phyloP scores from a whole-genome alignment of 23 red algal genomes.

The Rhodosorus marinus region DNA sequence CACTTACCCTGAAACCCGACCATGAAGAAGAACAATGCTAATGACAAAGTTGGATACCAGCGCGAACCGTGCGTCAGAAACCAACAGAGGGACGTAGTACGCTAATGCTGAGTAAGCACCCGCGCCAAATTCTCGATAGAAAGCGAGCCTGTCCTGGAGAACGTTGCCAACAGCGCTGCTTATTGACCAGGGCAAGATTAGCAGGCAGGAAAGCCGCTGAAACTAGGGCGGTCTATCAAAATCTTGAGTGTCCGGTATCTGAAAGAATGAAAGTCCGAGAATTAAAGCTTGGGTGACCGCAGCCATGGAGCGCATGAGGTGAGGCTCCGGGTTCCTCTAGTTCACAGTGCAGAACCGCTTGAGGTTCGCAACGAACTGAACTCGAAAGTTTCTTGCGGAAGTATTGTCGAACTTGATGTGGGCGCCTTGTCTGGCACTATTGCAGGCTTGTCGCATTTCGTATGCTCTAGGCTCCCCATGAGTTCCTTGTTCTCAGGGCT shows the following conservation, averaged over 20 bases:
- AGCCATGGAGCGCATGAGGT: constrained; percentile 6
- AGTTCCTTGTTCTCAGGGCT: background rate
- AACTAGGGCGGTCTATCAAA: constrained; percentile 13
- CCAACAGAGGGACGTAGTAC: too few species aligned
- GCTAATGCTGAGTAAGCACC: too few species aligned
- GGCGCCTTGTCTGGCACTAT: background rate
- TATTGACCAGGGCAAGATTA: constrained; percentile 18
- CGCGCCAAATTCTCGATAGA: constrained; percentile 73
- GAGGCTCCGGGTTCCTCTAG: background rate
- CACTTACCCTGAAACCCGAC: too few species aligned
- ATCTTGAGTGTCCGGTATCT: constrained; percentile 32
- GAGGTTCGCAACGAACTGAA: constrained; percentile 60
- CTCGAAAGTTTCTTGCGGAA: constrained; percentile 9
- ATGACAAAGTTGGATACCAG: too few species aligned
- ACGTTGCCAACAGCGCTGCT: constrained; percentile 52
- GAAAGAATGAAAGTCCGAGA: constrained; percentile 23
- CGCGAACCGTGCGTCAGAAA: too few species aligned
- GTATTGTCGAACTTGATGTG: constrained; percentile 5
- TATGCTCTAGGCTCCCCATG: constrained; percentile 2
- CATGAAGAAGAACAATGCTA: too few species aligned
- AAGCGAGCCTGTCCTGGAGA: constrained; percentile 39
- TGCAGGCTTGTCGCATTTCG: constrained; percentile 1
- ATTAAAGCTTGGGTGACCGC: constrained; percentile 35
- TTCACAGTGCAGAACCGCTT: constrained; percentile 35
- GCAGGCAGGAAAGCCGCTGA: constrained; percentile 56